Base-by-base conservation (phyloP, 1,284 basidiomycete species). In the Malassezia equina region DNA sequence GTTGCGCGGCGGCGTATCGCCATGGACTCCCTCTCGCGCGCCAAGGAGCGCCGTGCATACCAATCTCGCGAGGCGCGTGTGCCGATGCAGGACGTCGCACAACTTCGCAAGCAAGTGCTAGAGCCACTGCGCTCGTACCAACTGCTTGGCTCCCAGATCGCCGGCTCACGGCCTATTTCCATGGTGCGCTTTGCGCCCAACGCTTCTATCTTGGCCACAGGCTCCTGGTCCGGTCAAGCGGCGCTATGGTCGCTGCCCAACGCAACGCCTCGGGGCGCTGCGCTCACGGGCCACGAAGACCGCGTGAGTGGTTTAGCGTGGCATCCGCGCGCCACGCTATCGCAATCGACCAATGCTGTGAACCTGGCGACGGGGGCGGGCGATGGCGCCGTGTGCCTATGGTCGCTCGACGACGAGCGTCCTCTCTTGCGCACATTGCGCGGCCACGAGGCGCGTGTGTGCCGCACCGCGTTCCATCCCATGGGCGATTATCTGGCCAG, bases 61-160 rank as follows among this genome's bases (percentile, higher is more conserved):
- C 93, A 98, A 81, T 83, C 85, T 62, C 78, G 84, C 79, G 87
- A 96, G 75, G 85, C 86, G 62, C 83, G 80, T 69, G 80, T 94
- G 61, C 86, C 91, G n/a, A 81, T 99, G 7, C 82, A 85, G n/a
- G 83, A 84, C 41, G 84, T 96, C 51, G 85, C 96, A 60, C 89
- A 91, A 67, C 82, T 88, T 40, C 83, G 94, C 31, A 91, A 91
- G 75, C 85, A 85, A 62, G 81, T 93, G 19, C 95, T 90, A 67
- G 79, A 81, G 1, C 84, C 91, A 62, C 83, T 98, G 59, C 91
- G 94, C 79, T 88, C 84, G 71, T 91, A 86, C 75, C 81, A 84
- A 44, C 93, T 89, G 66, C 81, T 96, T 42, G 94, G 94, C 24
- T 95, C 93, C 0, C 94, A 98, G 80, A 90, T 96, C 64, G 93